phyloP scores from a whole-genome alignment of 768 basidiomycete genomes.

The Hemileccinum impolitum region DNA sequence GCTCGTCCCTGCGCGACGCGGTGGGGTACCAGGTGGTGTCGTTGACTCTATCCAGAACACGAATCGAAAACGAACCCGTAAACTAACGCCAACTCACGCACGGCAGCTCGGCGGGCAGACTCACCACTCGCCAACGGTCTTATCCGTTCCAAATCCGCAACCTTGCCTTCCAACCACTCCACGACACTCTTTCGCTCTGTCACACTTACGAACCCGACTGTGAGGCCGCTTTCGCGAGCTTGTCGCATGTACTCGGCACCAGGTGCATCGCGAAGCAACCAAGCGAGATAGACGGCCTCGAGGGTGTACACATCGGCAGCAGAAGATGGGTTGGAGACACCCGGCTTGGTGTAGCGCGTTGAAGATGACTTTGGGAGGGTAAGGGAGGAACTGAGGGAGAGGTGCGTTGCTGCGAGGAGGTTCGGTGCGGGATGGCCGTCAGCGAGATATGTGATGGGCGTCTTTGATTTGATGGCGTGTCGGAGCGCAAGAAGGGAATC shows the following conservation, averaged over 20 bases:
- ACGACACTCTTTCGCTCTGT: slow-evolving; percentile 84
- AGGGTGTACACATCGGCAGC: slow-evolving; percentile 65
- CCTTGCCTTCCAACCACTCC: slow-evolving; percentile 75
- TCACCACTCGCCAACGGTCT: slow-evolving; percentile 21
- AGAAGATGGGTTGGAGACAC: slow-evolving; percentile 30
- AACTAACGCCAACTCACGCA: background rate
- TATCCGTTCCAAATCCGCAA: slow-evolving; percentile 26
- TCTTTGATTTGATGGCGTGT: slow-evolving; percentile 57
- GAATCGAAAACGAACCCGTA: background rate
- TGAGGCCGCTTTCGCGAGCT: slow-evolving; percentile 69
- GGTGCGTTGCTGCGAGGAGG: slow-evolving; percentile 58
- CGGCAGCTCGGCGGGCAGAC: background rate
- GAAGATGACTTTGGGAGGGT: slow-evolving; percentile 68
- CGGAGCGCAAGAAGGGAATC: slow-evolving; percentile 60
- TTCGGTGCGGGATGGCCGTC: slow-evolving; percentile 38
- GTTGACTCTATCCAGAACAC: slow-evolving; percentile 38
- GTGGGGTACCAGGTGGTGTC: slow-evolving; percentile 60
- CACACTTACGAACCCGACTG: slow-evolving; percentile 76
- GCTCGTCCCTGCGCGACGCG: slow-evolving; percentile 29
- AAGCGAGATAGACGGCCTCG: slow-evolving; percentile 83
- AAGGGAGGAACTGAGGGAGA: slow-evolving; percentile 51
- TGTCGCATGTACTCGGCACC: slow-evolving; percentile 89
- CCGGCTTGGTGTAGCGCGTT: slow-evolving; percentile 77
- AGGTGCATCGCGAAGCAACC: slow-evolving; percentile 67
- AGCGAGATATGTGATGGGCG: slow-evolving; percentile 45